phyloP scores from a whole-genome alignment of 495 filamentous ascomycete genomes.

The Podospora pseudopauciseta region DNA sequence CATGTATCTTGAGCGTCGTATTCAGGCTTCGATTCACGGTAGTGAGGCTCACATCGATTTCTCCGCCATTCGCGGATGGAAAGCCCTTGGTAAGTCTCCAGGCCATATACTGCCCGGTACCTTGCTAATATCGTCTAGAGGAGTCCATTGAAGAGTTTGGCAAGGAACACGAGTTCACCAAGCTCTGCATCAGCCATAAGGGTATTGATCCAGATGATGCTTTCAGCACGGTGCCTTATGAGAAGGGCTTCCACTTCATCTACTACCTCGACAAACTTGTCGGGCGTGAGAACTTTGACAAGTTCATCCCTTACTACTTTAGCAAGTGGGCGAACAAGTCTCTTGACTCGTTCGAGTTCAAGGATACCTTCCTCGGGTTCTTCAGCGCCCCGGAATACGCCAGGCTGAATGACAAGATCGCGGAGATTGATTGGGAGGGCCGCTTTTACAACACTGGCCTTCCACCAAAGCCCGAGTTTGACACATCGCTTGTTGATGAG shows the following conservation, averaged over 20 bases:
- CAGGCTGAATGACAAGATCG: slow-evolving; percentile 61
- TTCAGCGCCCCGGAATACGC: slow-evolving; percentile 62
- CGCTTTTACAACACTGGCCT: slow-evolving; percentile 83
- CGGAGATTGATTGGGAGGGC: slow-evolving; percentile 77
- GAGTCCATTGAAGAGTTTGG: slow-evolving; percentile 77
- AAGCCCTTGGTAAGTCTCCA: slow-evolving; percentile 46
- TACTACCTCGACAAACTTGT: slow-evolving; percentile 81
- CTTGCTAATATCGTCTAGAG: slow-evolving; percentile 32
- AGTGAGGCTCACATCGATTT: slow-evolving; percentile 78
- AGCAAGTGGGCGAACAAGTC: slow-evolving; percentile 74
- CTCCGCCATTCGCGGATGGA: slow-evolving; percentile 85
- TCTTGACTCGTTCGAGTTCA: slow-evolving; percentile 90
- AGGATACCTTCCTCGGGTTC: slow-evolving; percentile 78
- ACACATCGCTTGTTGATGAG: slow-evolving; percentile 80
- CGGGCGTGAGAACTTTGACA: slow-evolving; percentile 82
- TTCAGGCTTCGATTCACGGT: slow-evolving; percentile 65
- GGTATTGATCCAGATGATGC: slow-evolving; percentile 93
- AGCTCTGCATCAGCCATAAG: slow-evolving; percentile 78
- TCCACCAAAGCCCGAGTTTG: slow-evolving; percentile 85
- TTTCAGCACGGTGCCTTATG: slow-evolving; percentile 82
- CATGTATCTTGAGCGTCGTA: slow-evolving; percentile 82
- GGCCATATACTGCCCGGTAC: background rate
- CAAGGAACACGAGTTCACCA: slow-evolving; percentile 84
- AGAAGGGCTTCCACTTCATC: slow-evolving; percentile 60
- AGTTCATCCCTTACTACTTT: slow-evolving; percentile 94